Evolutionary conservation across 2,329 filamentous ascomycete species (phyloP).

Genomic region (Periconia digitata): DNA sequence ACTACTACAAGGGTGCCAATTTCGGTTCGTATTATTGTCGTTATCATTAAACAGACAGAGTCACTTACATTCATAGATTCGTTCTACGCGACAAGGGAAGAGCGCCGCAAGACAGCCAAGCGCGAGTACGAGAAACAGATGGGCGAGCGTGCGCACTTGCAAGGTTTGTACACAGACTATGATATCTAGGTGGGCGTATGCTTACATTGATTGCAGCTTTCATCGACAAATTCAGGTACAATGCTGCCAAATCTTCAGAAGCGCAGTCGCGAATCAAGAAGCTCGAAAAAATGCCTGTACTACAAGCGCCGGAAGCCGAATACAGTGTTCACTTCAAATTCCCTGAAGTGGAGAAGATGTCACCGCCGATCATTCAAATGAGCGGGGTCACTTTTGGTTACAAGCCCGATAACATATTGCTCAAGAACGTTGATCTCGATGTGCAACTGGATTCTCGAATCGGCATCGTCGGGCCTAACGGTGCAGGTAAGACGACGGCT

Average conservation of each 20-base stretch:
- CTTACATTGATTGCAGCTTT: slow-evolving; percentile 60
- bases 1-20: slow-evolving; percentile 98
- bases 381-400: slow-evolving; percentile 90
- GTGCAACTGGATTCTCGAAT: slow-evolving; percentile 98
- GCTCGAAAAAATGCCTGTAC: slow-evolving; percentile 90
- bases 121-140: slow-evolving; percentile 99
- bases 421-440: slow-evolving; percentile 87
- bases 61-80: slow-evolving; percentile 58
- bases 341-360: slow-evolving; percentile 95
- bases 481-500: slow-evolving; percentile 98
- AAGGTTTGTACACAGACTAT: slow-evolving; percentile 51
- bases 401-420: slow-evolving; percentile 72
- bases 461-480: slow-evolving; percentile 98
- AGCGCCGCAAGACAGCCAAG: slow-evolving; percentile 93
- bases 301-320: slow-evolving; percentile 87
- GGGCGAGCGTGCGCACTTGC: slow-evolving; percentile 87
- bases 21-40: slow-evolving; percentile 57
- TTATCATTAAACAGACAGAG: neutral
- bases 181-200: slow-evolving; percentile 1
- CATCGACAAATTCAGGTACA: slow-evolving; percentile 99
- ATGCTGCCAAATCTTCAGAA: slow-evolving; percentile 97
- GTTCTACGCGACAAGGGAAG: slow-evolving; percentile 96
- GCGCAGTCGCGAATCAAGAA: slow-evolving; percentile 99
- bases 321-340: slow-evolving; percentile 98
- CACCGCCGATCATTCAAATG: slow-evolving; percentile 98